Conservation (phyloP, 345 rosid species). For the Salix exigua region DNA sequence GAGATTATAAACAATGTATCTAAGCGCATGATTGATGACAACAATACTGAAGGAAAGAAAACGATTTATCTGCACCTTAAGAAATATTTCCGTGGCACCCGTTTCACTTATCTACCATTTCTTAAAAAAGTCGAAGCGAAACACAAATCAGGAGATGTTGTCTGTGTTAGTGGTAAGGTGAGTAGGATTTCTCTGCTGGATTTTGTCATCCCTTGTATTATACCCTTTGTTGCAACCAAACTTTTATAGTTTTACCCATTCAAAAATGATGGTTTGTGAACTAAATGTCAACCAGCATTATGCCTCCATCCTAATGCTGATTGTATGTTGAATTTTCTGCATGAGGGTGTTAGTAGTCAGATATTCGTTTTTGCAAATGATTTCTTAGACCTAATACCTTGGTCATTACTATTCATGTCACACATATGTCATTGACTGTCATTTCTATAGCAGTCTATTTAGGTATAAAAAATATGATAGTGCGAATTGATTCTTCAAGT, state of each 20-base stretch:
- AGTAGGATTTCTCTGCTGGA: slow-evolving; percentile 17
- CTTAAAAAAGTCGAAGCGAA: slow-evolving; percentile 58
- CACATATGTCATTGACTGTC: neutral
- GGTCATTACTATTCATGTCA: neutral
- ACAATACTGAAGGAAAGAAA: slow-evolving; percentile 32
- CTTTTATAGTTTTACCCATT: no score
- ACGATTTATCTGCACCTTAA: slow-evolving; percentile 75
- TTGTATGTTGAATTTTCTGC: no score
- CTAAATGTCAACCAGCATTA: no score
- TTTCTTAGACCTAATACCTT: neutral
- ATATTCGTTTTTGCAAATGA: neutral
- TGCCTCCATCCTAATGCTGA: no score
- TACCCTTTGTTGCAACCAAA: no score
- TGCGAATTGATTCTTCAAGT: neutral
- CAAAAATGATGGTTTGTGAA: no score
- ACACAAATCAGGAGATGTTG: slow-evolving; percentile 64
- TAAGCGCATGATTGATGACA: slow-evolving; percentile 22
- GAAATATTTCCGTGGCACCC: slow-evolving; percentile 80
- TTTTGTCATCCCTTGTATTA: neutral
- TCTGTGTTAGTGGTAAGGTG: slow-evolving; percentile 88
- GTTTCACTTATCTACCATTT: slow-evolving; percentile 67
- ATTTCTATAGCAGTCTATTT: neutral
- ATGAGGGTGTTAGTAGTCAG: no score
- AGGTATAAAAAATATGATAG: neutral
- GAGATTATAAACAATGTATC: slow-evolving; percentile 42